Conservation (phyloP, 805 yeast species). For the Wickerhamomyces silvicola region DNA sequence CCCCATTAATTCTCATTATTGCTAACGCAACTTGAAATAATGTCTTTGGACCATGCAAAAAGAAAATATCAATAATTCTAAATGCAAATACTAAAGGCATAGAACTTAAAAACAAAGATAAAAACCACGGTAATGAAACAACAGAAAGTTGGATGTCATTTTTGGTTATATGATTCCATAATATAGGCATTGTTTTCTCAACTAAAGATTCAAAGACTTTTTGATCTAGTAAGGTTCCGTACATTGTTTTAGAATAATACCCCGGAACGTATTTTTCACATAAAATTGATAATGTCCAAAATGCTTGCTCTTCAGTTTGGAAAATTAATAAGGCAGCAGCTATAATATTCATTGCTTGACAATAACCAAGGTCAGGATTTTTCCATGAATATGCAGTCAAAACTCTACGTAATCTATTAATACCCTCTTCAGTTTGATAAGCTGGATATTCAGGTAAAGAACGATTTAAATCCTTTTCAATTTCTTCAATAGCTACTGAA, state of each 20-base stretch:
- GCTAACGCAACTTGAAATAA: slow-evolving; percentile 93
- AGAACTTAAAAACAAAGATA: slow-evolving; percentile 80
- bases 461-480: slow-evolving; percentile 90
- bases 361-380: slow-evolving; percentile 94
- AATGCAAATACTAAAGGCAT: slow-evolving; percentile 95
- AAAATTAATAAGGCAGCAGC: slow-evolving; percentile 72
- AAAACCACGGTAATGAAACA: slow-evolving; percentile 93
- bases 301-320: slow-evolving; percentile 96
- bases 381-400: slow-evolving; percentile 94
- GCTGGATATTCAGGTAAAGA: slow-evolving; percentile 96
- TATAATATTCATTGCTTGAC: slow-evolving; percentile 98
- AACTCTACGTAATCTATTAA: slow-evolving; percentile 75
- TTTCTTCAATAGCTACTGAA: slow-evolving; percentile 89
- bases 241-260: slow-evolving; percentile 94
- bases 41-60: slow-evolving; percentile 83
- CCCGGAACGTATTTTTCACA: slow-evolving; percentile 91
- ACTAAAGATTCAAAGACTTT: slow-evolving; percentile 88
- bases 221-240: slow-evolving; percentile 92
- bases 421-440: slow-evolving; percentile 82
- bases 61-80: slow-evolving; percentile 83
- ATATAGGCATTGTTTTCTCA: slow-evolving; percentile 79
- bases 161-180: slow-evolving; percentile 74
- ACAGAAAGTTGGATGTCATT: slow-evolving; percentile 89
- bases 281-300: slow-evolving; percentile 78
- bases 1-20: slow-evolving; percentile 82